A percentile compares a stretch with the other conserved stretches of the same genome.
These are phyloP conservation scores for Wilcoxina mikolae DNA, from an alignment of 495 filamentous ascomycete species.

Conservation along the genomic window DNA sequence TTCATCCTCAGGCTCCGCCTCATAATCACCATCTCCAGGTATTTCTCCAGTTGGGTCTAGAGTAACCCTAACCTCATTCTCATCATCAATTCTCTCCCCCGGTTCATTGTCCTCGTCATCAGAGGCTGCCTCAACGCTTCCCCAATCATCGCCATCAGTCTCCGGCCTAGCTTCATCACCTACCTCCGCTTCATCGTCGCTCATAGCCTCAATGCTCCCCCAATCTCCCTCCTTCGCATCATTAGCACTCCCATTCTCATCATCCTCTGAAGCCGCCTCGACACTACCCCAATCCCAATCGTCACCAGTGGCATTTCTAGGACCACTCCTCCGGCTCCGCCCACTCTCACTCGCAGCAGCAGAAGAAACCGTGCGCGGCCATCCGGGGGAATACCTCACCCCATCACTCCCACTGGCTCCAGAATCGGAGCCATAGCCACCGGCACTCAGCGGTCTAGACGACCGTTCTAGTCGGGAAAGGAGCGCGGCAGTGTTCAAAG, in stretches of 20 bases:
- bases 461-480: too few species aligned
- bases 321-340: too few species aligned
- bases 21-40: neutral
- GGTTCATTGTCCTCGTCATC: neutral
- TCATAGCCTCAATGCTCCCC: neutral
- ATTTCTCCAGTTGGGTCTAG: neutral
- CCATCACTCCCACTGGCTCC: too few species aligned
- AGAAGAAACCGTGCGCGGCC: too few species aligned
- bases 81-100: neutral
- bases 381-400: too few species aligned
- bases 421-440: too few species aligned
- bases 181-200: neutral
- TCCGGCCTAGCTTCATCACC: neutral
- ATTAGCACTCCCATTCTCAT: neutral
- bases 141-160: neutral
- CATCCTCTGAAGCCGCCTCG: neutral
- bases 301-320: neutral
- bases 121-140: neutral
- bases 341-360: too few species aligned
- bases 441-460: too few species aligned
- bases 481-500: too few species aligned
- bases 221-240: neutral
- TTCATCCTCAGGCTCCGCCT: neutral
- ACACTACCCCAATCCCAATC: slow-evolving; percentile 1
- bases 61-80: neutral